Evolutionary conservation across 257 asterid species (phyloP), one percentile per base, ranked within the genome.

Genomic region (Nicotiana paniculata): DNA sequence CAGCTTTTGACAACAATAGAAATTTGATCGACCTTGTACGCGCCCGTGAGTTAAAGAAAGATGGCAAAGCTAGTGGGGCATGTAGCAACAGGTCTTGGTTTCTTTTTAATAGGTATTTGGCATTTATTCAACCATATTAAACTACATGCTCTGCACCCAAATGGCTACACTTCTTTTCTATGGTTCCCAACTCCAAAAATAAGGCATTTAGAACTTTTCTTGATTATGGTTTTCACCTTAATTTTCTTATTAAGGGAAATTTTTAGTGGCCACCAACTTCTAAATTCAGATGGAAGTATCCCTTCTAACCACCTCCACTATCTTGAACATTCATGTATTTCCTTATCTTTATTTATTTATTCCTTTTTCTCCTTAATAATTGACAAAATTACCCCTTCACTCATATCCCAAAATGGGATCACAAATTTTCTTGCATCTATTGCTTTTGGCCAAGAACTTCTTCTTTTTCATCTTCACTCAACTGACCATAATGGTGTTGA

Each of bases 401-500:
- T 12, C 57, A 0, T 1, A 12, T 88, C 87, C 6, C 88, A 81
- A 2, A 83, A 81, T 4, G 93, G 90, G 16, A 95, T 93, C 0
- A 76, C 88, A 2, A 86, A 80, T 54, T 72, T 93, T 57, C 90
- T 92, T 61, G 93, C 88, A 62, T 95, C 96, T 5, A n/a, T 85
- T 8, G 93, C 98, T 1, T 92, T 93, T 65, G 84, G 84, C 78
- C 98, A 91, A 85, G 91, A 92, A 87, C 88, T 92, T 4, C 89
- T 93, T 21, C 88, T 90, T n/a, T 86, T 93, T 77, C 96, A 92
- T 82, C 90, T 93, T 64, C 98, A 93, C 82, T 92, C 98, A 1
- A 86, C 93, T 3, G 96, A 93, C 63, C 97, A 93, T 76, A 83
- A 83, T 90, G 98, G 98, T 1, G 54, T 92, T 6, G 98, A 93